phyloP scores from a whole-genome alignment of 2,329 filamentous ascomycete genomes.

The Ceratocystis lukuohia region DNA sequence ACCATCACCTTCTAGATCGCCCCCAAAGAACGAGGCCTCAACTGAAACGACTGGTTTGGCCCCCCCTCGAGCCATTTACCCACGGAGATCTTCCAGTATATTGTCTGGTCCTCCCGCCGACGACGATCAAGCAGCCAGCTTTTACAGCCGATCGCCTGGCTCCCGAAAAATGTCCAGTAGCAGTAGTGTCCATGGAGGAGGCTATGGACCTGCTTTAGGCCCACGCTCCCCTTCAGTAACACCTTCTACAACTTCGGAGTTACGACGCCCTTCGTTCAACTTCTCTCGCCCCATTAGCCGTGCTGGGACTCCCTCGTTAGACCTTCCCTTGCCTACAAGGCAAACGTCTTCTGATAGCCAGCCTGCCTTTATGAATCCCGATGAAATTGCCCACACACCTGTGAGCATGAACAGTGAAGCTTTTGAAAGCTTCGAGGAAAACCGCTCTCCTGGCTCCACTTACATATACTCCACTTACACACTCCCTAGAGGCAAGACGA shows the following conservation, averaged over 20 bases:
- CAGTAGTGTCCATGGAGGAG: conserved; percentile 34
- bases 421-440: conserved; percentile 37
- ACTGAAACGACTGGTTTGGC: conserved; percentile 29
- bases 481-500: conserved; percentile 66
- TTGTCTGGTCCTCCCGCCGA: conserved; percentile 56
- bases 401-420: conserved; percentile 60
- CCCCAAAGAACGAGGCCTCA: conserved; percentile 11
- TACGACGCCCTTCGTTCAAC: conserved; percentile 71
- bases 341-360: conserved; percentile 52
- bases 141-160: conserved; percentile 39
- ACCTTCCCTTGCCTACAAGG: conserved; percentile 38
- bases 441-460: conserved; percentile 39
- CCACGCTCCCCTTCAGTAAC: conserved; percentile 42
- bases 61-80: conserved; percentile 38
- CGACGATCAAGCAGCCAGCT: conserved; percentile 37
- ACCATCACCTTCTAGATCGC: conserved; percentile 18
- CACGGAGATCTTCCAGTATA: conserved; percentile 44
- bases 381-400: conserved; percentile 55
- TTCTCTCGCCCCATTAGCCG: conserved; percentile 84
- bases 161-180: conserved; percentile 63
- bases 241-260: conserved; percentile 71
- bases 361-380: conserved; percentile 46
- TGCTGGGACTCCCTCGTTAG: conserved; percentile 43
- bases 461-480: conserved; percentile 80
- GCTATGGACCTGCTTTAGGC: conserved; percentile 36